Conservation (phyloP, 495 filamentous ascomycete species). For the Daldinia grandis region DNA sequence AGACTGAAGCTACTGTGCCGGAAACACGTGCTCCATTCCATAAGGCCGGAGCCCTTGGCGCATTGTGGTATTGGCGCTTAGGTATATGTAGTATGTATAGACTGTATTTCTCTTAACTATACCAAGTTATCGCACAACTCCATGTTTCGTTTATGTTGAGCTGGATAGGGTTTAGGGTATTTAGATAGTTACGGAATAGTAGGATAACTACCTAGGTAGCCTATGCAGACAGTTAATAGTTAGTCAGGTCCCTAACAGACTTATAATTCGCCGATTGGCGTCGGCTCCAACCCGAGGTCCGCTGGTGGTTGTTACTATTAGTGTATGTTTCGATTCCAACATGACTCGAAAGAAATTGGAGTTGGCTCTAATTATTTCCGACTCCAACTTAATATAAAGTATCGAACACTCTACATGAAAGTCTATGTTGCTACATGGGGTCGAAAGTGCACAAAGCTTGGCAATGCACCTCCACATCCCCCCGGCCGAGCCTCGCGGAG, state of each 20-base stretch:
- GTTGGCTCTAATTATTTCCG: not conserved
- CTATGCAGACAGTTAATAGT: slow-evolving; percentile 18
- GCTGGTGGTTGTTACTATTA: slow-evolving; percentile 5
- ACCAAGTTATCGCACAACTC: not conserved
- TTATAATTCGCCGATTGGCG: slow-evolving; percentile 35
- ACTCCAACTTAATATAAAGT: not conserved
- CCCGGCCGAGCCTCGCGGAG: slow-evolving; percentile 25
- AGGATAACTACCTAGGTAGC: slow-evolving; percentile 21
- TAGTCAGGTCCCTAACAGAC: slow-evolving; percentile 20
- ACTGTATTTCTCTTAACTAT: too few species aligned
- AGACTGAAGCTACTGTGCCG: slow-evolving; percentile 4
- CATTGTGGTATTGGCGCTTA: not conserved
- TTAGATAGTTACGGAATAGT: not conserved
- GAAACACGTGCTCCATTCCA: slow-evolving; percentile 31
- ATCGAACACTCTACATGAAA: not conserved
- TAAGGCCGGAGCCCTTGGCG: slow-evolving; percentile 31
- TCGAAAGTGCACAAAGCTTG: slow-evolving; percentile 3
- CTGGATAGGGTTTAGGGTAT: not conserved
- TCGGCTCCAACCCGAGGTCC: slow-evolving; percentile 9
- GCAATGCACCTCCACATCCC: slow-evolving; percentile 14
- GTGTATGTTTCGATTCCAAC: not conserved
- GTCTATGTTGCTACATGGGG: not conserved
- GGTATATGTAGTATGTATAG: too few species aligned
- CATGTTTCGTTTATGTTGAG: not conserved
- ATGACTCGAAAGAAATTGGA: slow-evolving; percentile 16